These are phyloP conservation scores for Scleroderma bovista DNA, from an alignment of 768 basidiomycete genomes.

Conservation along the genomic window DNA sequence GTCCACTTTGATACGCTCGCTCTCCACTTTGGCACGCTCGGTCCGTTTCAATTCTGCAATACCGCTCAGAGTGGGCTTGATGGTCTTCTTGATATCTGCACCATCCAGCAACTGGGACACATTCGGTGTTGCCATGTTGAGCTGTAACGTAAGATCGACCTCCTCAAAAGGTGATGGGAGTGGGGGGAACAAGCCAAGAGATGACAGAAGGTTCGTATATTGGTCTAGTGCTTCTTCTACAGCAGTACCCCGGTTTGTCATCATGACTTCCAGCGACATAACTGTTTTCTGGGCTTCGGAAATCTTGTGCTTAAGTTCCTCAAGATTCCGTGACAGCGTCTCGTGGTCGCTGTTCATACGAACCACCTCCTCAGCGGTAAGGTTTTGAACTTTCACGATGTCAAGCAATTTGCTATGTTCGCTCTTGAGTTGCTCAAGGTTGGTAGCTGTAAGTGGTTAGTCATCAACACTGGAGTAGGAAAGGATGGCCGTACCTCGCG, in stretches of 20 bases:
- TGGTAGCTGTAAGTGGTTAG: conserved; percentile 38
- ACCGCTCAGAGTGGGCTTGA: conserved; percentile 71
- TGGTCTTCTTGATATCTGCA: conserved; percentile 60
- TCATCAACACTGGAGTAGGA: neutral
- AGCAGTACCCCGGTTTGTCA: conserved; percentile 71
- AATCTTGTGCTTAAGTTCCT: conserved; percentile 73
- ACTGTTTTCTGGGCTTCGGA: conserved; percentile 65
- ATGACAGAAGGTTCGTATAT: conserved; percentile 71
- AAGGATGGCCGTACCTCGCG: conserved; percentile 39
- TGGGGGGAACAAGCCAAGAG: conserved; percentile 72
- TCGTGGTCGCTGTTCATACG: conserved; percentile 91
- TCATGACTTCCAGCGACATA: conserved; percentile 78
- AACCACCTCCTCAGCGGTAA: conserved; percentile 85
- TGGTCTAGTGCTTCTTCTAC: conserved; percentile 79
- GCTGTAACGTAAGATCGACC: conserved; percentile 72
- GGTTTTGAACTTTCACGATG: conserved; percentile 80
- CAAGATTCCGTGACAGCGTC: conserved; percentile 61
- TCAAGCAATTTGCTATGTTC: conserved; percentile 60
- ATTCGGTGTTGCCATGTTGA: conserved; percentile 73
- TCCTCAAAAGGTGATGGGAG: conserved; percentile 65
- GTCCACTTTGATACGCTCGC: conserved; percentile 73
- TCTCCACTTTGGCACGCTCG: conserved; percentile 66
- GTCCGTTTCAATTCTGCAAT: conserved; percentile 69
- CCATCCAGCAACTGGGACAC: conserved; percentile 64
- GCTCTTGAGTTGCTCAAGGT: conserved; percentile 55